These are phyloP conservation scores for Monascus purpureus DNA, from an alignment of 495 filamentous ascomycete species.

Conservation along the genomic window DNA sequence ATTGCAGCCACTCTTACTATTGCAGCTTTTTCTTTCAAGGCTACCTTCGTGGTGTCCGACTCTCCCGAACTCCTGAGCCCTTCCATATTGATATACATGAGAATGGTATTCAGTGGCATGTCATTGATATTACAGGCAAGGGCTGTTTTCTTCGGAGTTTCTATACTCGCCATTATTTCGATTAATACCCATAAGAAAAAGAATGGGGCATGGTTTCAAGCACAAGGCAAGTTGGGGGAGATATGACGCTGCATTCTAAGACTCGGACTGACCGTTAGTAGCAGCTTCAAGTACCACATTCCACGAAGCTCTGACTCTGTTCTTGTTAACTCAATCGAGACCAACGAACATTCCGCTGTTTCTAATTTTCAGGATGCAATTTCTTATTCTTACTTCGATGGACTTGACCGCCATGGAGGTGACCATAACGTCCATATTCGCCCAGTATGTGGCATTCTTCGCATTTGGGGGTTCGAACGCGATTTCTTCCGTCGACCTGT, in stretches of 20 bases:
- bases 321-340: conserved; percentile 77
- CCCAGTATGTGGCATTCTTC: conserved; percentile 73
- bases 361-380: conserved; percentile 51
- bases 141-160: conserved; percentile 34
- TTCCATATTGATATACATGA: conserved; percentile 31
- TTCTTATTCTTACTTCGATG: conserved; percentile 34
- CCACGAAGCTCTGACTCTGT: conserved; percentile 58
- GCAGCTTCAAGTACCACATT: conserved; percentile 16
- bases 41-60: conserved; percentile 69
- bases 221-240: conserved; percentile 7
- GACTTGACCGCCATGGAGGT: conserved; percentile 38
- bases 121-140: conserved; percentile 31
- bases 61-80: conserved; percentile 65
- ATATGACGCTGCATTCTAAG: too few relatives aligned
- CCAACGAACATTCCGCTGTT: conserved; percentile 74
- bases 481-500: conserved; percentile 77
- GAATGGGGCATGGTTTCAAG: not conserved
- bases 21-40: conserved; percentile 66
- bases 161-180: conserved; percentile 21
- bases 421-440: conserved; percentile 47
- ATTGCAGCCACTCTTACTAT: conserved; percentile 14
- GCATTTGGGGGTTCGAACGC: conserved; percentile 84
- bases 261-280: conserved; percentile 6
- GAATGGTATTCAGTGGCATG: conserved; percentile 33
- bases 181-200: conserved; percentile 3